Evolutionary conservation across 352 stramenopile genomes (phyloP).

Genomic region (Globisporangium nunn): DNA sequence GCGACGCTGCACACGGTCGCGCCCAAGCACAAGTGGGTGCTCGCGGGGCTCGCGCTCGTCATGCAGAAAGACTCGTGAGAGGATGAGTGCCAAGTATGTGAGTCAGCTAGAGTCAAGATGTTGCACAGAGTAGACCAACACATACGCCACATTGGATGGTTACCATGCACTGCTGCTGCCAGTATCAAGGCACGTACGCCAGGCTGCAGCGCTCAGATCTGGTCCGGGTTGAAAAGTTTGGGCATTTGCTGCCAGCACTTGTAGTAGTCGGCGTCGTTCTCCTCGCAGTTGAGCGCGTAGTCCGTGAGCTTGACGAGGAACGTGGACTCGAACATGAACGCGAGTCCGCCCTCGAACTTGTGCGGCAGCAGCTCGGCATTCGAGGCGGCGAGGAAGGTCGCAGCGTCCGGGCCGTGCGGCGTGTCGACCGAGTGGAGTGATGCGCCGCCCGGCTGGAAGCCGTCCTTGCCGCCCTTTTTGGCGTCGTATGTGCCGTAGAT

Average conservation of each 20-base stretch:
- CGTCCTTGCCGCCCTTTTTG: slow-evolving; percentile 84
- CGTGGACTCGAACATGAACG: slow-evolving; percentile 98
- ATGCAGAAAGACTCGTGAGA: slow-evolving; percentile 83
- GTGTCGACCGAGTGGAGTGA: slow-evolving; percentile 88
- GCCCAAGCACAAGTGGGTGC: slow-evolving; percentile 87
- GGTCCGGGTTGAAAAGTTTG: slow-evolving; percentile 74
- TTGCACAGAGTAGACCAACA: background rate
- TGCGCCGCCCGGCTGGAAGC: slow-evolving; percentile 89
- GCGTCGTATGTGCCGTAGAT: slow-evolving; percentile 95
- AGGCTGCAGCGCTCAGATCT: slow-evolving; percentile 4
- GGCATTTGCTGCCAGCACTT: slow-evolving; percentile 92
- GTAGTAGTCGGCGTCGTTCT: slow-evolving; percentile 89
- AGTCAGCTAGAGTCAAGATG: too few species aligned
- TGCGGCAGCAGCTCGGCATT: slow-evolving; percentile 73
- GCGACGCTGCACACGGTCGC: slow-evolving; percentile 88
- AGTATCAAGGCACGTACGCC: too few species aligned
- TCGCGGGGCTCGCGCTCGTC: slow-evolving; percentile 90
- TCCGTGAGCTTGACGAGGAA: slow-evolving; percentile 88
- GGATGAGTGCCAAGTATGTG: background rate
- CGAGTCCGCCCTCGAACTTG: slow-evolving; percentile 90
- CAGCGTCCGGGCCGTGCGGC: slow-evolving; percentile 91
- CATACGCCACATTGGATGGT: too few species aligned
- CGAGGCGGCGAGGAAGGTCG: slow-evolving; percentile 88
- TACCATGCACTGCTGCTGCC: too few species aligned
- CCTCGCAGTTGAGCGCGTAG: slow-evolving; percentile 80